These are phyloP conservation scores for Microthyrium microscopicum DNA, from an alignment of 2,329 filamentous ascomycete genomes.

Conservation along the genomic window DNA sequence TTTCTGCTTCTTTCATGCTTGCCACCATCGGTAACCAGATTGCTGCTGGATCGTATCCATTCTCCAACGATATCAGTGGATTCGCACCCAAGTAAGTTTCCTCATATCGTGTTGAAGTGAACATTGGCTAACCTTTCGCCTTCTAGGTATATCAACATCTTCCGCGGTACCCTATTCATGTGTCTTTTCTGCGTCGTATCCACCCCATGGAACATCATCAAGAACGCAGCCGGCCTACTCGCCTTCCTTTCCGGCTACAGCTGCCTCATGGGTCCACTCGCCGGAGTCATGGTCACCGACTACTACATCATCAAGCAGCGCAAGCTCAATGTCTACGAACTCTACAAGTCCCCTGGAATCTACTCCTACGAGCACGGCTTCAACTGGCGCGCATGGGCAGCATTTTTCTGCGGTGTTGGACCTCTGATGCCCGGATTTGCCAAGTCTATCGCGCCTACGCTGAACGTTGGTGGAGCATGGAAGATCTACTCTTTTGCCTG, in stretches of 20 bases:
- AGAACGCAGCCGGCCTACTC: constrained; percentile 19
- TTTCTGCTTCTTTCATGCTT: constrained; percentile 23
- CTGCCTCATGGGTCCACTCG: constrained; percentile 21
- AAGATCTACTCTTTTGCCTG: constrained; percentile 27
- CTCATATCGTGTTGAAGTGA: not conserved
- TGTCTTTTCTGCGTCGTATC: constrained; percentile 19
- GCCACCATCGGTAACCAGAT: constrained; percentile 28
- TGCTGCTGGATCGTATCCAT: constrained; percentile 23
- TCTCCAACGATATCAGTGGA: constrained; percentile 19
- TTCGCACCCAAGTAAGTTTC: constrained; percentile 17
- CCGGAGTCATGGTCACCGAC: constrained; percentile 18
- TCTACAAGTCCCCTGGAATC: constrained; percentile 17
- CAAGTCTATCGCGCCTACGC: constrained; percentile 20
- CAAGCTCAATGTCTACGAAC: constrained; percentile 18
- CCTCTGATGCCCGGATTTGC: constrained; percentile 23
- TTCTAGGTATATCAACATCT: constrained; percentile 20
- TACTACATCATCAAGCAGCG: constrained; percentile 20
- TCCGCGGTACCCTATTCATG: constrained; percentile 19
- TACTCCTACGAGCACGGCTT: constrained; percentile 19
- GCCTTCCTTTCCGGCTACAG: constrained; percentile 21
- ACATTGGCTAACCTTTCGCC: not conserved
- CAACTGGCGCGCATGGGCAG: constrained; percentile 19
- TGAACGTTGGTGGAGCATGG: constrained; percentile 25
- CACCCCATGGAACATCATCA: constrained; percentile 22
- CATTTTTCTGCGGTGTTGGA: constrained; percentile 17